phyloP scores from a whole-genome alignment of 2,329 filamentous ascomycete genomes.

The Hysterium pulicare region DNA sequence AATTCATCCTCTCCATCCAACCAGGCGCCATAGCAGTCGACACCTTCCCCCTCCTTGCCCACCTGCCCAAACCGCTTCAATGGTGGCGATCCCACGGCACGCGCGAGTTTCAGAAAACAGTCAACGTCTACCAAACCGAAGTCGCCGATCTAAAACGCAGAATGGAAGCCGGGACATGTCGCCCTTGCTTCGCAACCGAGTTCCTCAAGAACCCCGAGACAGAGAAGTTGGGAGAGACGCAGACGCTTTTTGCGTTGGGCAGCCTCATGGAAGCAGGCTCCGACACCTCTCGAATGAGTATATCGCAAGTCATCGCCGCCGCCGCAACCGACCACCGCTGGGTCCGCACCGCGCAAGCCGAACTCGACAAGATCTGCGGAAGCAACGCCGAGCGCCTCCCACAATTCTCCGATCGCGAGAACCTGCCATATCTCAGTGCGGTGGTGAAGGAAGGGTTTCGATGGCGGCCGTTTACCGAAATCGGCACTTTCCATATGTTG shows the following conservation, averaged over 20 bases:
- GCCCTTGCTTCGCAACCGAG: conserved; percentile 44
- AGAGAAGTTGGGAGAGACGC: conserved; percentile 18
- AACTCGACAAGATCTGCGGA: conserved; percentile 18
- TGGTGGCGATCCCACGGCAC: conserved; percentile 28
- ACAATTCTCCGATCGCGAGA: conserved; percentile 9
- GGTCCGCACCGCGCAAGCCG: conserved; percentile 14
- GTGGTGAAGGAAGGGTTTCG: conserved; percentile 19
- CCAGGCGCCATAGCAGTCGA: conserved; percentile 31
- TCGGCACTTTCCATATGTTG: conserved; percentile 13
- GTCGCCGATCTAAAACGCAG: conserved; percentile 32
- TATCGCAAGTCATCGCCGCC: conserved; percentile 18
- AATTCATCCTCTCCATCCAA: conserved; percentile 23
- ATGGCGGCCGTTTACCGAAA: conserved; percentile 19
- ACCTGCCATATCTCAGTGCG: conserved; percentile 14
- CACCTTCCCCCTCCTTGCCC: conserved; percentile 28
- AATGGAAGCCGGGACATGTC: conserved; percentile 30
- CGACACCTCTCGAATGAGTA: conserved; percentile 20
- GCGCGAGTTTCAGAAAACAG: conserved; percentile 14
- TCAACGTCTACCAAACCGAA: conserved; percentile 23
- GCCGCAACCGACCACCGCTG: conserved; percentile 17
- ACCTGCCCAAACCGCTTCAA: conserved; percentile 26
- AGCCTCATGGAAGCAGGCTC: conserved; percentile 25
- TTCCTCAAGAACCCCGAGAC: conserved; percentile 37
- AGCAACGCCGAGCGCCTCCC: conserved; percentile 13
- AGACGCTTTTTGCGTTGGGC: conserved; percentile 35